These are phyloP conservation scores for Trichoderma atroviride DNA, from an alignment of 2,329 filamentous ascomycete species.

Conservation along the genomic window DNA sequence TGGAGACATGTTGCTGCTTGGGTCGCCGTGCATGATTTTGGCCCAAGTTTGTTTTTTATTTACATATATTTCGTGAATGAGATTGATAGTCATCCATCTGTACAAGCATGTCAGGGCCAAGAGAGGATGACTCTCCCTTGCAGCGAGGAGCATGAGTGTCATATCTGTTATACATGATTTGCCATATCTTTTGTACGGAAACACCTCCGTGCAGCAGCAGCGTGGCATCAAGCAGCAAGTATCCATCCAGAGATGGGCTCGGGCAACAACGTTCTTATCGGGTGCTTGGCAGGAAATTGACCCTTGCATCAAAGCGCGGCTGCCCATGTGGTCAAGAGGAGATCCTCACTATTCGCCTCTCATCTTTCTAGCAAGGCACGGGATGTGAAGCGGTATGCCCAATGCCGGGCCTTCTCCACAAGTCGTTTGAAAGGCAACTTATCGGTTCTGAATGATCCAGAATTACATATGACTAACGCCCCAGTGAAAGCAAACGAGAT, in stretches of 20 bases:
- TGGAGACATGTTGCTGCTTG: neutral
- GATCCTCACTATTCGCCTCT: neutral
- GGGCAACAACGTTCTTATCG: neutral
- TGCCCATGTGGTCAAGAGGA: slow-evolving; percentile 12
- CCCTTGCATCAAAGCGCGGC: slow-evolving; percentile 8
- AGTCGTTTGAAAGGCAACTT: neutral
- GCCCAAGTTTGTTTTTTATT: slow-evolving; percentile 1
- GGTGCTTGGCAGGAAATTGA: neutral
- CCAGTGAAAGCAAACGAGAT: neutral
- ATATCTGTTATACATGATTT: slow-evolving; percentile 10
- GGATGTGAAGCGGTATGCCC: neutral
- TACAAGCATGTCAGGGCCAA: slow-evolving; percentile 3
- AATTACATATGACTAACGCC: neutral
- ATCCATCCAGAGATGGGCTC: neutral
- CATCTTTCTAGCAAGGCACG: slow-evolving; percentile 4
- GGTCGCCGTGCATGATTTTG: slow-evolving; percentile 18
- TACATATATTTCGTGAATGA: neutral
- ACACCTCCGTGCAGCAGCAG: neutral
- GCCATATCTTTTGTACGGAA: neutral
- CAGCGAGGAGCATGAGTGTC: slow-evolving; percentile 7
- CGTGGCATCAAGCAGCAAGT: neutral
- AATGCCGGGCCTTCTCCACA: slow-evolving; percentile 21
- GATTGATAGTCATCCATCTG: neutral
- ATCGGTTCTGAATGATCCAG: neutral
- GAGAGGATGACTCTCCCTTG: slow-evolving; percentile 4